A percentile compares a stretch with the other conserved stretches of the same genome.
Evolutionary conservation across 371 early-diverging fungal genomes (phyloP).

Genomic region (Mucor racemosus): DNA sequence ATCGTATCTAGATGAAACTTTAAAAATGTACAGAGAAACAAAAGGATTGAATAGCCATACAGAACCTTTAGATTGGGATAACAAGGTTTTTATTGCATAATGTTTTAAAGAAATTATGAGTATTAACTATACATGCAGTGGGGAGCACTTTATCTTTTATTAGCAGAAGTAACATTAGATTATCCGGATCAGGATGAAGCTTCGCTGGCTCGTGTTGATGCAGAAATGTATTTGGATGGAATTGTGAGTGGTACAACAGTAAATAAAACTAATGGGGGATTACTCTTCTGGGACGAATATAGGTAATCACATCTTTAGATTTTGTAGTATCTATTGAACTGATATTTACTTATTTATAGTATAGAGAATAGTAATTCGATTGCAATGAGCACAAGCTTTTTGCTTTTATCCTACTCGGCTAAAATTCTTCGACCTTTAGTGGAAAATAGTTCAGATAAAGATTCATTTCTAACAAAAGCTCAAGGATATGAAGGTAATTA

Average conservation of each 20-base stretch:
- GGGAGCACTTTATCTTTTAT: slow-evolving; percentile 42
- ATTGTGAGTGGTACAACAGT: slow-evolving; percentile 21
- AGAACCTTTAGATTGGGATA: slow-evolving; percentile 37
- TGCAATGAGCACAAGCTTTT: slow-evolving; percentile 26
- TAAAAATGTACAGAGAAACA: slow-evolving; percentile 27
- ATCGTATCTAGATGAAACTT: slow-evolving; percentile 36
- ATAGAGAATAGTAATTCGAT: slow-evolving; percentile 21
- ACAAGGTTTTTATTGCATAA: slow-evolving; percentile 14
- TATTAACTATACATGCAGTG: slow-evolving; percentile 17
- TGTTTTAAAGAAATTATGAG: too few species aligned
- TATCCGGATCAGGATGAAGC: slow-evolving; percentile 1
- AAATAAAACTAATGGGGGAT: slow-evolving; percentile 44
- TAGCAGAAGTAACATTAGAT: slow-evolving; percentile 32
- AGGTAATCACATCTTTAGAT: slow-evolving; percentile 18
- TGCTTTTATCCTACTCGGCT: slow-evolving; percentile 22
- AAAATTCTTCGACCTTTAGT: slow-evolving; percentile 22
- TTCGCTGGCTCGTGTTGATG: slow-evolving; percentile 20
- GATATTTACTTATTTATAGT: neutral
- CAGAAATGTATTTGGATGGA: slow-evolving; percentile 40
- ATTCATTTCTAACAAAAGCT: slow-evolving; percentile 11
- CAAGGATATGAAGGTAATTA: slow-evolving; percentile 19
- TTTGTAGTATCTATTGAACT: neutral
- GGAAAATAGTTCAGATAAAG: neutral
- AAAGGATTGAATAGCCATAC: slow-evolving; percentile 12
- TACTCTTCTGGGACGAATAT: slow-evolving; percentile 47